Evolutionary conservation across 371 early-diverging fungal genomes (phyloP), one percentile per base, ranked within the genome.

Genomic region (Mucor plumbeus): DNA sequence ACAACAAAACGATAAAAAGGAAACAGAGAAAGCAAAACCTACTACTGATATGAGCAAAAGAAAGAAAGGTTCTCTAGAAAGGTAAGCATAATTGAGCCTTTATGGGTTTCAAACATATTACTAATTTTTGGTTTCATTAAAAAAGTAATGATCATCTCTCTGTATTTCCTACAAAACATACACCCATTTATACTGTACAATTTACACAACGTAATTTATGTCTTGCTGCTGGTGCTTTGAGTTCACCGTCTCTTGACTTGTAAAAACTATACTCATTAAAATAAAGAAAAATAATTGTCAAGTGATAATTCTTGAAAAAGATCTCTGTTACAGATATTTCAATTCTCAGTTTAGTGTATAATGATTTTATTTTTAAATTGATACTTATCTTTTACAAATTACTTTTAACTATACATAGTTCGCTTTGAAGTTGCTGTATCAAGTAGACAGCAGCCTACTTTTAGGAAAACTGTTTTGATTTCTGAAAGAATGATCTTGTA

Each of bases 161-260:
- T 7, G 88, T 92, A 0, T 97, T 92, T 79, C 90, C 89, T 21
- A 98, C 99, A 8, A 97, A 97, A 79, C 88, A 87, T 69, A 99
- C 99, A 48, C 98, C 99, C 1, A 83, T 99, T 44, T 91, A 92
- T 75, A 85, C 86, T 65, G 87, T 95, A 53, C 87, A 91, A 72
- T 99, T 97, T 81, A 97, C 96, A 21, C 87, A 89, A 74, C 87
- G 95, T 62, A 99, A 99, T 78, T 85, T 99, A 57, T 91, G 87
- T 41, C 74, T 90, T 35, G 91, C 90, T 56, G 87, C 87, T 35
- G 93, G 93, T n/a, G 88, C 92, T 50, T 15, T 50, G 38, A 17
- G 17, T 48, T 33, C 57, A 57, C 53, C 61, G 13, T 43, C 55
- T 15, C 21, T 66, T 15, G 66, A 66, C 36, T 17, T 66, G 34